These are phyloP conservation scores for Solanum lignicaule DNA, from an alignment of 257 asterid genomes.

Conservation along the genomic window DNA sequence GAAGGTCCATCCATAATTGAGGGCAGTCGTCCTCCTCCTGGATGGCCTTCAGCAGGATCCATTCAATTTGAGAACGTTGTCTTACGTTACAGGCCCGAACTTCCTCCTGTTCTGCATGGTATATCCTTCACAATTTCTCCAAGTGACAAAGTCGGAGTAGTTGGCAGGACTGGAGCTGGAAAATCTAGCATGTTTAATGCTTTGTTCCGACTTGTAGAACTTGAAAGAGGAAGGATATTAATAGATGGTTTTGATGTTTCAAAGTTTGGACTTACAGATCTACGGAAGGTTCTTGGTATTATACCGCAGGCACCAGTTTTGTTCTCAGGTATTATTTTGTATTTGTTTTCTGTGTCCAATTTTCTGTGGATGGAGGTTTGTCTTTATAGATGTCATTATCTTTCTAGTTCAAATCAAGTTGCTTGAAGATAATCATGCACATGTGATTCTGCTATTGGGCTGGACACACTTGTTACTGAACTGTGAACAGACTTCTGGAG, in stretches of 20 bases:
- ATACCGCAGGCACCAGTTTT: constrained; percentile 96
- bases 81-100: constrained; percentile 88
- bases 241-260: constrained; percentile 71
- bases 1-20: constrained; percentile 65
- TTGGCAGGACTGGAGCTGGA: constrained; percentile 98
- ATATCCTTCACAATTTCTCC: constrained; percentile 75
- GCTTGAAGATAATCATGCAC: background rate
- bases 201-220: constrained; percentile 81
- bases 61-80: constrained; percentile 69
- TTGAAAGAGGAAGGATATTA: constrained; percentile 70
- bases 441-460: background rate
- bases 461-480: background rate
- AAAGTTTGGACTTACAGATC: constrained; percentile 78
- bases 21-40: constrained; percentile 85
- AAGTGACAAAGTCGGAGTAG: constrained; percentile 88
- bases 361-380: background rate
- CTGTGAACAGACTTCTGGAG: background rate
- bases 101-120: constrained; percentile 91
- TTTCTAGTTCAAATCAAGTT: background rate
- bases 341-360: background rate
- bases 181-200: constrained; percentile 98
- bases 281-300: constrained; percentile 88
- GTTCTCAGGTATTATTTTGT: constrained; percentile 63
- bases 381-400: background rate
- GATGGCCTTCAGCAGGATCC: constrained; percentile 92